Base-by-base conservation (phyloP, 2,329 filamentous ascomycete genomes). In the Zalaria obscura region DNA sequence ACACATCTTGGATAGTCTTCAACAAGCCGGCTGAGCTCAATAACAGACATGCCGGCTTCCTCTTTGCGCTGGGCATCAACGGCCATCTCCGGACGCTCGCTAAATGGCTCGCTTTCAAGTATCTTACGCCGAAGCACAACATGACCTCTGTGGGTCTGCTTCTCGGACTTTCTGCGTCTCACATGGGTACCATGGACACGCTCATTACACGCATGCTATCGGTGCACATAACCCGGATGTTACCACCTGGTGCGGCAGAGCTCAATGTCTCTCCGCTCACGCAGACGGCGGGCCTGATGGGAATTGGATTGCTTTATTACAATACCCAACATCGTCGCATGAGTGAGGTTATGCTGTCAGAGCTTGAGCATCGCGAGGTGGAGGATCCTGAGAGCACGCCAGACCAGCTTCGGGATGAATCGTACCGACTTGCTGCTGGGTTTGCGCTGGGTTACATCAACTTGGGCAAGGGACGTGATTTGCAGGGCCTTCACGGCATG, bases 131-230 rank as follows among this genome's bases (percentile, higher is more conserved):
- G 1, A 98, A 98, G 55, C 93, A 98, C 60, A 93, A 88, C 26
- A 98, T 98, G 91, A 96, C 91, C 25, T 96, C 91, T 1, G 89
- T 98, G 41, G 91, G 91, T 6, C 69, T 98, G n/a, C 70, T 98
- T 3, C 70, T 98, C 1, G 91, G 91, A 1, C 69, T 98, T 11
- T 88, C 91, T 5, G 91, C 85, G 26, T 96, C 91, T 1, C 93
- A 94, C 56, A 72, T 95, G 50, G 91, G 93, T 1, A 96, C 88
- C 2, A 96, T 96, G 89, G 91, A 98, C 58, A 91, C 85, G 2
- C 71, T 95, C 27, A 89, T 96, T 46, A 96, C 91, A 5, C 78
- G 91, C 25, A 69, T 98, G 32, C 69, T 98, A 3, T 98, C 91
- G 3, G 89, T 98, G 1, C 91, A 98, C 60, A 87, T 96, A 40